Evolutionary conservation across 2,329 filamentous ascomycete genomes (phyloP).

Genomic region (Epichloe sp.): DNA sequence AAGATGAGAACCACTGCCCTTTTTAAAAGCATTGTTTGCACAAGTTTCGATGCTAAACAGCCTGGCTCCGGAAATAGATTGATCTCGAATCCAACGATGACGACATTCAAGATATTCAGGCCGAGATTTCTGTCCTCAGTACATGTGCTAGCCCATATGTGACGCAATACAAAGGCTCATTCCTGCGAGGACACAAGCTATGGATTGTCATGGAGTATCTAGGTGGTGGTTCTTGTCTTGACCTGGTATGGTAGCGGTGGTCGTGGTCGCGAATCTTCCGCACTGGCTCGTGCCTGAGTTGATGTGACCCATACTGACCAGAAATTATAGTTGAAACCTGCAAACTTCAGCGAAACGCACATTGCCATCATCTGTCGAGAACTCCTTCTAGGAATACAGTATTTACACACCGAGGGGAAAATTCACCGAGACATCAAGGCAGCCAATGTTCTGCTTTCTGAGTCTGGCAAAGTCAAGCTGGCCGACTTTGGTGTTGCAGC

Average conservation of each 20-base stretch:
- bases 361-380: conserved; percentile 93
- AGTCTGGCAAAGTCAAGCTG: conserved; percentile 82
- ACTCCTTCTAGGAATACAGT: conserved; percentile 78
- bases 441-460: conserved; percentile 87
- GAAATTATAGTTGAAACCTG: conserved; percentile 65
- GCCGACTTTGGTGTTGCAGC: conserved; percentile 96
- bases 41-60: neutral
- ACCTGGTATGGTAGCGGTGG: conserved; percentile 49
- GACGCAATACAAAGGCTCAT: conserved; percentile 92
- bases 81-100: conserved; percentile 98
- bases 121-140: conserved; percentile 88
- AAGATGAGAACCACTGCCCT: neutral
- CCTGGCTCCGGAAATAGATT: conserved; percentile 47
- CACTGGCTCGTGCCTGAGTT: neutral
- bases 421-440: conserved; percentile 97
- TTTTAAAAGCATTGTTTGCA: neutral
- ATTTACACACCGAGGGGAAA: conserved; percentile 86
- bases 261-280: neutral
- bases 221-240: conserved; percentile 87
- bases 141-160: conserved; percentile 91
- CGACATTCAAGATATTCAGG: conserved; percentile 95
- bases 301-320: conserved; percentile 16
- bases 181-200: conserved; percentile 88
- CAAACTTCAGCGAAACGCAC: conserved; percentile 74
- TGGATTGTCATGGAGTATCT: conserved; percentile 99